Percentiles rank a stretch among this genome's conserved stretches.
Evolutionary conservation across 805 yeast species (phyloP).

Genomic region (Metschnikowia borealis): DNA sequence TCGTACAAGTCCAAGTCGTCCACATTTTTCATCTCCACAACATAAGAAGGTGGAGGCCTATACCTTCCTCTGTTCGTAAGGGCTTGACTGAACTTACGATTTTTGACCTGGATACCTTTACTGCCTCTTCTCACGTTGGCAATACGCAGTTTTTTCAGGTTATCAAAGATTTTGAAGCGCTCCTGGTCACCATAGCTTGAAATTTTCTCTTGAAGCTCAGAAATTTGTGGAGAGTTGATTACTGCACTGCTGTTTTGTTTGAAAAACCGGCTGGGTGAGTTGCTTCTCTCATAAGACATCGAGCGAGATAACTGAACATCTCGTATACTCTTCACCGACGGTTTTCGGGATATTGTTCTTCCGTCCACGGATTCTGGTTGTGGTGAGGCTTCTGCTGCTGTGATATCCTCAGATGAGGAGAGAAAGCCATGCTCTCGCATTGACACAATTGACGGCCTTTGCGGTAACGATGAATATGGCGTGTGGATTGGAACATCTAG

Average conservation of each 20-base stretch:
- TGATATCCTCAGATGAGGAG: slow-evolving; percentile 1
- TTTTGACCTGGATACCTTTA: slow-evolving; percentile 5
- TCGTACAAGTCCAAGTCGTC: slow-evolving; percentile 43
- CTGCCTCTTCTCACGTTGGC: slow-evolving; percentile 5
- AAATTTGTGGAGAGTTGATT: slow-evolving; percentile 7
- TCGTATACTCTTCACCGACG: slow-evolving; percentile 10
- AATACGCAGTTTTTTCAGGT: slow-evolving; percentile 1
- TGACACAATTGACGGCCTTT: slow-evolving; percentile 18
- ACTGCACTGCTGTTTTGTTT: slow-evolving; percentile 1
- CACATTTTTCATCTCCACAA: slow-evolving; percentile 45
- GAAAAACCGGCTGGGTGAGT: slow-evolving; percentile 5
- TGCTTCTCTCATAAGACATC: slow-evolving; percentile 8
- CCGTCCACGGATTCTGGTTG: slow-evolving; percentile 6
- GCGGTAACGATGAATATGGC: slow-evolving; percentile 38
- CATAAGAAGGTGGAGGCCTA: slow-evolving; percentile 28
- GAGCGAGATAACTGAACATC: slow-evolving; percentile 11
- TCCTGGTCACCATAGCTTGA: slow-evolving; percentile 3
- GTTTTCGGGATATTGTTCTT: slow-evolving; percentile 10
- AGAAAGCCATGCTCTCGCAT: slow-evolving; percentile 9
- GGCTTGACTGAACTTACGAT: slow-evolving; percentile 1
- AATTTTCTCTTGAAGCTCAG: background rate
- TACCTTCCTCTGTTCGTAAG: background rate
- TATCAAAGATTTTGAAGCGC: slow-evolving; percentile 7
- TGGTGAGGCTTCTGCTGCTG: background rate
- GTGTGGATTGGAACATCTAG: slow-evolving; percentile 44